These are phyloP conservation scores for Cyberlindnera meyerae DNA, from an alignment of 805 yeast species.

Conservation along the genomic window DNA sequence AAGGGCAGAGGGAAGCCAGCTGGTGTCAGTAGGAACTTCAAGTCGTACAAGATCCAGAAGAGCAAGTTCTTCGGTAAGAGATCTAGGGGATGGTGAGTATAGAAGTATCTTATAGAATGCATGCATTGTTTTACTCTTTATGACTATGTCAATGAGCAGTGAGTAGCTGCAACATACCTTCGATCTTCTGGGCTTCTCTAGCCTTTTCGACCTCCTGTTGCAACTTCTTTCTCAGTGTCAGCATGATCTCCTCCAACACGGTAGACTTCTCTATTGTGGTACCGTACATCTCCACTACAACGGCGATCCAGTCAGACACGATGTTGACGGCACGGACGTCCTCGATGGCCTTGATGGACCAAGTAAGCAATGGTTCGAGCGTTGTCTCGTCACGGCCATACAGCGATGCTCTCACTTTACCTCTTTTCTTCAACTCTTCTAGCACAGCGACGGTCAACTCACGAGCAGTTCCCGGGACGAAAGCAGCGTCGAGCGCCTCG, in stretches of 20 bases:
- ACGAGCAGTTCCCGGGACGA: slow-evolving; percentile 69
- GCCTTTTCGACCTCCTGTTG: slow-evolving; percentile 70
- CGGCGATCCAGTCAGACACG: slow-evolving; percentile 70
- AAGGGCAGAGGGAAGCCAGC: slow-evolving; percentile 32
- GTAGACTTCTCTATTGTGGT: slow-evolving; percentile 68
- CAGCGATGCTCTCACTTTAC: slow-evolving; percentile 80
- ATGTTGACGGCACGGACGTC: slow-evolving; percentile 64
- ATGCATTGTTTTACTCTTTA: slow-evolving; percentile 1
- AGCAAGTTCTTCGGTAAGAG: slow-evolving; percentile 35
- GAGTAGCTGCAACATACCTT: slow-evolving; percentile 89
- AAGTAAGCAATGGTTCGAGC: slow-evolving; percentile 78
- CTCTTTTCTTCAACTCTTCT: slow-evolving; percentile 81
- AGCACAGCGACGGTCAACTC: slow-evolving; percentile 80
- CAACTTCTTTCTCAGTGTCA: slow-evolving; percentile 55
- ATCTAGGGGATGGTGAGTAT: slow-evolving; percentile 22
- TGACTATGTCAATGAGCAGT: slow-evolving; percentile 37
- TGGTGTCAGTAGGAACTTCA: slow-evolving; percentile 35
- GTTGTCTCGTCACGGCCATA: slow-evolving; percentile 80
- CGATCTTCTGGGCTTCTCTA: slow-evolving; percentile 80
- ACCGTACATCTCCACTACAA: slow-evolving; percentile 71
- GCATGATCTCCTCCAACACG: slow-evolving; percentile 67
- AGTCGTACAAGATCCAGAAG: slow-evolving; percentile 45
- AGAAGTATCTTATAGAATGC: neutral
- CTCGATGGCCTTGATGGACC: slow-evolving; percentile 73
- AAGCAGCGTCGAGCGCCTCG: slow-evolving; percentile 87